Percentiles rank a stretch among this genome's conserved stretches.
Evolutionary conservation across 1,139 yeast genomes (phyloP).

Genomic region (Entelexis paramagnoliae): DNA sequence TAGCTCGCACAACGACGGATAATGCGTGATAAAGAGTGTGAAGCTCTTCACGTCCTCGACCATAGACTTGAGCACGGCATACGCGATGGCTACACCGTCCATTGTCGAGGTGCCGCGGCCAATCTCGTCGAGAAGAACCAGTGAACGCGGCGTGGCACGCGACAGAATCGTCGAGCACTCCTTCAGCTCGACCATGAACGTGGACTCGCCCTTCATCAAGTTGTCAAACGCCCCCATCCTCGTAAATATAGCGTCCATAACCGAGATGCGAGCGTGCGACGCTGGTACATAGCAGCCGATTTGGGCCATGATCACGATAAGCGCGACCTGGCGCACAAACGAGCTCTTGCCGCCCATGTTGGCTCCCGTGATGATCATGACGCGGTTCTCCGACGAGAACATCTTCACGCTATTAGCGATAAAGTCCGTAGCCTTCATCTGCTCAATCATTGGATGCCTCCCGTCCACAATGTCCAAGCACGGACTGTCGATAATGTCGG

Average conservation of each 20-base stretch:
- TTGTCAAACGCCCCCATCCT: conserved; percentile 49
- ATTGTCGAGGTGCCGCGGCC: conserved; percentile 81
- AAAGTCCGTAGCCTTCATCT: conserved; percentile 35
- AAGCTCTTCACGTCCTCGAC: conserved; percentile 29
- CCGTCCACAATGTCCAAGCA: conserved; percentile 47
- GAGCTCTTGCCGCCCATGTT: conserved; percentile 77
- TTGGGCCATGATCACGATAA: conserved; percentile 60
- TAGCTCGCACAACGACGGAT: conserved; percentile 23
- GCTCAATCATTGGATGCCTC: conserved; percentile 72
- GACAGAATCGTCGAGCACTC: conserved; percentile 53
- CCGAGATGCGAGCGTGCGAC: conserved; percentile 19
- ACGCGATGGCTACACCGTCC: conserved; percentile 85
- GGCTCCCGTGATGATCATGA: conserved; percentile 57
- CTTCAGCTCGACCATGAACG: conserved; percentile 64
- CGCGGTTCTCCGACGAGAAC: conserved; percentile 32
- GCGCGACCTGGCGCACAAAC: conserved; percentile 53
- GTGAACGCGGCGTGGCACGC: conserved; percentile 41
- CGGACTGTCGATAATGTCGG: conserved; percentile 46
- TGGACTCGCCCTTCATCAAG: conserved; percentile 56
- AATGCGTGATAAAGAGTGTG: conserved; percentile 25
- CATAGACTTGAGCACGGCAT: conserved; percentile 59
- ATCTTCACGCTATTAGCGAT: conserved; percentile 63
- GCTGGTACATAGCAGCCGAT: conserved; percentile 32
- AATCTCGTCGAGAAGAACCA: conserved; percentile 53
- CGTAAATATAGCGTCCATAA: conserved; percentile 25